These are phyloP conservation scores for Aulographum hederae DNA, from an alignment of 2,329 filamentous ascomycete genomes.

Conservation along the genomic window DNA sequence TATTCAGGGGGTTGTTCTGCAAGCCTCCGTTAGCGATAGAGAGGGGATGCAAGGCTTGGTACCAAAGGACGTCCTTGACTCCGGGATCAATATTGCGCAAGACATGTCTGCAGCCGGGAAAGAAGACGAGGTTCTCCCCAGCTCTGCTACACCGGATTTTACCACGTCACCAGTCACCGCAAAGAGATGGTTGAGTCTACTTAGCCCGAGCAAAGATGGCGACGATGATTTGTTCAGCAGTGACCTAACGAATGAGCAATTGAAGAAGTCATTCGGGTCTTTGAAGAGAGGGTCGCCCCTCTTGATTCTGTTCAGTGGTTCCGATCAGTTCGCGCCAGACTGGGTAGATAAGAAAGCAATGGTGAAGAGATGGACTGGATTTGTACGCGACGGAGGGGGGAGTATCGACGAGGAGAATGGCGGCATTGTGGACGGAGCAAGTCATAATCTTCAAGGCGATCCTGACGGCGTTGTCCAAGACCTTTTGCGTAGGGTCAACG, in stretches of 20 bases:
- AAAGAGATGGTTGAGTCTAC: constrained; percentile 38
- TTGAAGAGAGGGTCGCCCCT: constrained; percentile 35
- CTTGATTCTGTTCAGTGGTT: constrained; percentile 44
- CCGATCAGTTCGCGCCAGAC: constrained; percentile 46
- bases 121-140: constrained; percentile 35
- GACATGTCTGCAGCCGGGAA: constrained; percentile 37
- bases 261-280: constrained; percentile 46
- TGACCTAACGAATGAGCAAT: constrained; percentile 42
- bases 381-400: constrained; percentile 23
- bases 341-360: constrained; percentile 38
- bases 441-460: constrained; percentile 31
- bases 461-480: constrained; percentile 27
- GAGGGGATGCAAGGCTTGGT: constrained; percentile 38
- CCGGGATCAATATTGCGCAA: constrained; percentile 24
- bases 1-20: constrained; percentile 61
- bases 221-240: constrained; percentile 84
- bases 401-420: constrained; percentile 31
- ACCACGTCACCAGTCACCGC: constrained; percentile 32
- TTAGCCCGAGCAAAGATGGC: constrained; percentile 37
- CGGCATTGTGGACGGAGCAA: constrained; percentile 26
- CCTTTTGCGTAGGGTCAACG: constrained; percentile 30
- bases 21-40: constrained; percentile 63
- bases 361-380: constrained; percentile 36
- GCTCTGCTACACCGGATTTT: constrained; percentile 11
- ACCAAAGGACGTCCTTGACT: constrained; percentile 22